Conservation (phyloP, 331 rosid species). For the Ulmus americana region DNA sequence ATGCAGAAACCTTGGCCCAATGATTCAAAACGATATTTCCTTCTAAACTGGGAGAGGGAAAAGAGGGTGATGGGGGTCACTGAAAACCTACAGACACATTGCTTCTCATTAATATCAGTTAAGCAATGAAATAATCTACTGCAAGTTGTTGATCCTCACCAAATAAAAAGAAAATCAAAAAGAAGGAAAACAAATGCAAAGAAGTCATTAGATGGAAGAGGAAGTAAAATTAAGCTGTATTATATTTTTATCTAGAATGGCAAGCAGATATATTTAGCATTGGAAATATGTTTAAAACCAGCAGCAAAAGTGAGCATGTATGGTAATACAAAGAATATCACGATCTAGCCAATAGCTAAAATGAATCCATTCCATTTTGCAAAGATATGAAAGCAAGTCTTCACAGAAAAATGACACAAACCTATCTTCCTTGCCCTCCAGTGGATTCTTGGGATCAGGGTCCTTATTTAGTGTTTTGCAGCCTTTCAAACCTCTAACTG, state of each 20-base stretch:
- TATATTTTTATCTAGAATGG: not conserved
- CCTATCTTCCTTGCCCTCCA: slow-evolving; percentile 90
- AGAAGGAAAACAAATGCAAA: too few species aligned
- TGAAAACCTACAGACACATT: too few species aligned
- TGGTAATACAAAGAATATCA: too few species aligned
- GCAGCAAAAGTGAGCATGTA: too few species aligned
- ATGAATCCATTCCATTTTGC: not conserved
- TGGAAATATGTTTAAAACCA: too few species aligned
- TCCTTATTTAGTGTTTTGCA: slow-evolving; percentile 71
- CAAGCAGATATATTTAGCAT: not conserved
- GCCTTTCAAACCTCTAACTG: slow-evolving; percentile 78
- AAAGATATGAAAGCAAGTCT: slow-evolving; percentile 7
- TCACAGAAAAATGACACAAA: slow-evolving; percentile 21
- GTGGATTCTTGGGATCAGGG: slow-evolving; percentile 80
- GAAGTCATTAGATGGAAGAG: too few species aligned
- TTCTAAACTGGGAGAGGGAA: not conserved
- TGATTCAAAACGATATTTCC: not conserved
- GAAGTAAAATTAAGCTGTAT: not conserved
- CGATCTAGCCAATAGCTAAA: not conserved
- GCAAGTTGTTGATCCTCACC: not conserved
- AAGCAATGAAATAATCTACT: too few species aligned
- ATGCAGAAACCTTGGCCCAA: slow-evolving; percentile 1
- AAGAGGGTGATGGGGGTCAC: too few species aligned
- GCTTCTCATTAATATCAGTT: too few species aligned
- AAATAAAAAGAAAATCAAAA: not conserved